Conservation (phyloP, 2,329 filamentous ascomycete species). For the Trichoderma pleuroti region DNA sequence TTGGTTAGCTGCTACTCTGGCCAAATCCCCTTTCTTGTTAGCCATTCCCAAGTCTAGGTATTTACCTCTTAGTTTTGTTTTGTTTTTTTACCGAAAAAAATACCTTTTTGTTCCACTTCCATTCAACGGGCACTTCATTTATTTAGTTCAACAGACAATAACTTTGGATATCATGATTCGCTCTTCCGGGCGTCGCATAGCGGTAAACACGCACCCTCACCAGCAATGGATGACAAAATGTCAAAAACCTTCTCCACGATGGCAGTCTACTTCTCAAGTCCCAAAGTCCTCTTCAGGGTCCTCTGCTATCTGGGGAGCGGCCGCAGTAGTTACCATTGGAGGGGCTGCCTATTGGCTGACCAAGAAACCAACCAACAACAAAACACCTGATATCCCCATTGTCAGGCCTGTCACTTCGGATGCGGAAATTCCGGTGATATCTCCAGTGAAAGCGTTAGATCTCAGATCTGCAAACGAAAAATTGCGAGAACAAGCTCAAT, state of each 20-base stretch:
- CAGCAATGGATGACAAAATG: neutral
- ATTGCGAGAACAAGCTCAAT: conserved; percentile 31
- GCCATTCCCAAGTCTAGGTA: neutral
- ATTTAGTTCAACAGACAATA: neutral
- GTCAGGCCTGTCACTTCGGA: conserved; percentile 22
- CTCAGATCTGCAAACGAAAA: conserved; percentile 31
- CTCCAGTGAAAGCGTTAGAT: conserved; percentile 28
- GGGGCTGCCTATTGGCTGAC: neutral
- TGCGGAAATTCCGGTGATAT: conserved; percentile 25
- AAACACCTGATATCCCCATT: neutral
- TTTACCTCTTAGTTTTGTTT: too few relatives aligned
- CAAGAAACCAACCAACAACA: neutral
- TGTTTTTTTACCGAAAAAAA: neutral
- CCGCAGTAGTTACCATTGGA: neutral
- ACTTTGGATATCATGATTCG: neutral
- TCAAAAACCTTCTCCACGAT: neutral
- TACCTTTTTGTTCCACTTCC: neutral
- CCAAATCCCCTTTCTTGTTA: neutral
- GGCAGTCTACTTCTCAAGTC: neutral
- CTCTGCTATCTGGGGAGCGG: neutral
- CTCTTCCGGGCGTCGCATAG: neutral
- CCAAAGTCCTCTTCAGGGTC: neutral
- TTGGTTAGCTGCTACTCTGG: neutral
- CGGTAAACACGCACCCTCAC: neutral
- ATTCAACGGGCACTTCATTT: neutral